Evolutionary conservation across 441 rosid species (phyloP).

Genomic region (Aquilaria agallochum): DNA sequence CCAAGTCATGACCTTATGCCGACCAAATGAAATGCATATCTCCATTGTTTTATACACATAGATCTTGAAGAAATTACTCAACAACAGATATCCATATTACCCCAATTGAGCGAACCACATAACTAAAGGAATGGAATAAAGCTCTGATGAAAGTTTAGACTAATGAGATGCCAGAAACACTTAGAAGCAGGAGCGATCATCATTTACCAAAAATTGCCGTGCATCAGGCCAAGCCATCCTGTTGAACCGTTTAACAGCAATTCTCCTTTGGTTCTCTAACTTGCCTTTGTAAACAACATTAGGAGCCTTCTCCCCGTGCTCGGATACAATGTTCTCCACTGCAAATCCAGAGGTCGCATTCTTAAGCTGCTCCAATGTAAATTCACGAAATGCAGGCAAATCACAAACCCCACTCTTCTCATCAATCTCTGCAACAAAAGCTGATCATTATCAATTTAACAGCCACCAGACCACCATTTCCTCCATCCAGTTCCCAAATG

Average conservation of each 20-base stretch:
- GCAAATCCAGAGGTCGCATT: constrained; percentile 58
- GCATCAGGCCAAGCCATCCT: constrained; percentile 64
- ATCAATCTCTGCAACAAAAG: constrained; percentile 40
- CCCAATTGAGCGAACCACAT: neutral
- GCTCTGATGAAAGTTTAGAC: neutral
- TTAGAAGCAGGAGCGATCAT: too few relatives aligned
- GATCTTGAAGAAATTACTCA: neutral
- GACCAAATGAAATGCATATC: constrained; percentile 1
- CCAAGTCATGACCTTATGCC: constrained; percentile 1
- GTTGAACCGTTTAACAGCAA: constrained; percentile 58
- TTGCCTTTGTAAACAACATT: constrained; percentile 63
- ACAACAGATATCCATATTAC: too few relatives aligned
- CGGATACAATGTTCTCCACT: constrained; percentile 50
- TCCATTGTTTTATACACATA: neutral
- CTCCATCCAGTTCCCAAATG: too few relatives aligned
- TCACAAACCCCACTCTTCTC: constrained; percentile 39
- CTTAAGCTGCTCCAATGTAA: constrained; percentile 49
- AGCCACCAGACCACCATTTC: too few relatives aligned
- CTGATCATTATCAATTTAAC: neutral
- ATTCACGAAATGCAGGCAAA: constrained; percentile 53
- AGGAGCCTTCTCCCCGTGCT: constrained; percentile 54
- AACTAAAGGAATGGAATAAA: neutral
- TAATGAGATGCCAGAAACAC: too few relatives aligned
- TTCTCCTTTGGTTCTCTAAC: constrained; percentile 40
- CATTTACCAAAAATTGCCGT: constrained; percentile 42